These are phyloP conservation scores for Termitomyces sp. DNA, from an alignment of 768 basidiomycete genomes.

Conservation along the genomic window DNA sequence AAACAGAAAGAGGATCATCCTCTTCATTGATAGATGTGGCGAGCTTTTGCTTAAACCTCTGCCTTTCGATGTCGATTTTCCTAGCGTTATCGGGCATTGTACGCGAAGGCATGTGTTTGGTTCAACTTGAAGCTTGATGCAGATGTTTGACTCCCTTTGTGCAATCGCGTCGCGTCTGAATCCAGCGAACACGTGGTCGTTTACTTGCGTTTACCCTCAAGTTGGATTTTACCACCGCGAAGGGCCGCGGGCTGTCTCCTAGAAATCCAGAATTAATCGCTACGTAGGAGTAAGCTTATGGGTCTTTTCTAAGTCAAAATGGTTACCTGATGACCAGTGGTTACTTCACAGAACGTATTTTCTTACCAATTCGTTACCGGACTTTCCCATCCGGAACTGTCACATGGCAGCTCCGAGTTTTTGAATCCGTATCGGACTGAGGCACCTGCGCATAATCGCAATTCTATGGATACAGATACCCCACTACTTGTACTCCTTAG, in stretches of 20 bases:
- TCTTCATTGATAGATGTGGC: constrained; percentile 61
- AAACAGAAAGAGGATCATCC: constrained; percentile 84
- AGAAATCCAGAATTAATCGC: too few species aligned
- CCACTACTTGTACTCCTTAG: background rate
- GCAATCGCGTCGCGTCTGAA: constrained; percentile 19
- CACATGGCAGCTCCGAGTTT: background rate
- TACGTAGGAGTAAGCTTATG: too few species aligned
- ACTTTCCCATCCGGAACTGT: background rate
- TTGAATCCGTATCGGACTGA: background rate
- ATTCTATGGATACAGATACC: background rate
- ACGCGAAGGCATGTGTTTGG: constrained; percentile 14
- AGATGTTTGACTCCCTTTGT: constrained; percentile 13
- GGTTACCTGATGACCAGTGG: too few species aligned
- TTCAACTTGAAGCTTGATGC: constrained; percentile 12
- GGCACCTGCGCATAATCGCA: background rate
- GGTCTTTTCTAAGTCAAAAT: too few species aligned
- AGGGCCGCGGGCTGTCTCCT: too few species aligned
- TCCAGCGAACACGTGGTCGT: constrained; percentile 13
- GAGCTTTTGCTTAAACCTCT: constrained; percentile 37
- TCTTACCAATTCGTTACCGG: background rate
- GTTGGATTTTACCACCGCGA: background rate
- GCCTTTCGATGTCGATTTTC: constrained; percentile 29
- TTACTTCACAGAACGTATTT: too few species aligned
- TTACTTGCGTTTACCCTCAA: background rate
- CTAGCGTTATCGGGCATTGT: constrained; percentile 13